Evolutionary conservation across 2,329 filamentous ascomycete genomes (phyloP).

Genomic region (Catunica adiposa): DNA sequence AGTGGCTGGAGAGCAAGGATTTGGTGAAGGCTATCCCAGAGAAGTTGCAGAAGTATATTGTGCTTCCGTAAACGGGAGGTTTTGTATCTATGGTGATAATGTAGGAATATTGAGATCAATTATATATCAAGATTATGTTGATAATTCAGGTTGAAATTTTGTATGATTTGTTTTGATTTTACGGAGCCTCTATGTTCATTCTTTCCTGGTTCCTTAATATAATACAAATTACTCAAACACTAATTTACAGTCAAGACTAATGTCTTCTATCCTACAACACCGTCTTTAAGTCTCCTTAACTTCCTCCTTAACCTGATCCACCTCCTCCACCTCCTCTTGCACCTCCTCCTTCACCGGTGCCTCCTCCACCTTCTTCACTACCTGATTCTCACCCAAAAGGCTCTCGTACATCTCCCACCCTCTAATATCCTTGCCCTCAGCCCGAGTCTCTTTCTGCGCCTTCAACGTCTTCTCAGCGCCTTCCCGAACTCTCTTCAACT

Average conservation of each 20-base stretch:
- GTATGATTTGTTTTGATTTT: too few species aligned
- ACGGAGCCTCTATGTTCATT: too few species aligned
- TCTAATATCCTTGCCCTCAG: conserved; percentile 21
- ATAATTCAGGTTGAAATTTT: too few species aligned
- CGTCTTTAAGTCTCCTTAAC: conserved; percentile 1
- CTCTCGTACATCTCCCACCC: conserved; percentile 14
- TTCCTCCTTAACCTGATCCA: neutral
- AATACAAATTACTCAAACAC: neutral
- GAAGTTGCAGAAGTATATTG: conserved; percentile 83
- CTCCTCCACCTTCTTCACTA: conserved; percentile 2
- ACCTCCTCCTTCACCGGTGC: neutral
- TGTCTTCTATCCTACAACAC: neutral
- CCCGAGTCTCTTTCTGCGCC: neutral
- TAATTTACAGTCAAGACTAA: neutral
- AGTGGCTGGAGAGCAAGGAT: conserved; percentile 79
- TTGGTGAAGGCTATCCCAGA: conserved; percentile 66
- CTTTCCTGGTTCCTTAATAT: neutral
- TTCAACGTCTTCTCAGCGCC: conserved; percentile 17
- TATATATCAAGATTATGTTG: too few species aligned
- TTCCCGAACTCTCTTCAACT: conserved; percentile 27
- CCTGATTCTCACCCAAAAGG: conserved; percentile 12
- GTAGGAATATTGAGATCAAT: too few species aligned
- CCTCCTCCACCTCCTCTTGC: neutral
- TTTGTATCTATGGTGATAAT: too few species aligned
- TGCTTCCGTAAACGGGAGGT: conserved; percentile 45